Base-by-base conservation (phyloP, 2,329 filamentous ascomycete species). In the Phialemoniopsis sp. region DNA sequence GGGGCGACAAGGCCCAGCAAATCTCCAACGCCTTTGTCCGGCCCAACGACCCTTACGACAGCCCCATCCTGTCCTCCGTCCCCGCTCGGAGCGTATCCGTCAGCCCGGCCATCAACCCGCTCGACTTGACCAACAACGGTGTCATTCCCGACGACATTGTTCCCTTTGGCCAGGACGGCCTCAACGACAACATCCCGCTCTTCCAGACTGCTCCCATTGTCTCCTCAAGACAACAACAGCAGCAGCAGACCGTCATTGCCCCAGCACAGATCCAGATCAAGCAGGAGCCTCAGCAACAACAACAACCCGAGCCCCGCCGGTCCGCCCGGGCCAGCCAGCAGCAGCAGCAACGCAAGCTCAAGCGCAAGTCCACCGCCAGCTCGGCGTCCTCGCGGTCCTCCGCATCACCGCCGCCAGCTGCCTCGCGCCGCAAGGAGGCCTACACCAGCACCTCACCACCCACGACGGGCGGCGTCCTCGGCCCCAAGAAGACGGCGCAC, bases 401-500 rank as follows among this genome's bases (percentile, higher is more conserved):
- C 3, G 34, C 47, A 13, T 48, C 51, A 2, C 46, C 50, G 10
- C 46, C 51, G 4, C 43, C 46, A 13, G 28, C 38, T 32, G 19
- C 21, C 37, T 29, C 36, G 17, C 21, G 21, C 38, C 37, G 36
- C 38, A 29, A 21, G 13, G 30, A 38, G 37, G 18, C 16, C 37
- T 16, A 29, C 41, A 16, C 30, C 42, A 31, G 33, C 16, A 34
- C 21, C 31, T 36, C 37, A 21, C 42, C 43, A 3, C 39, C 47
- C n/a, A 45, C 50, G 17, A 26, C 21, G 48, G 39, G 4, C 21
- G 21, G 21, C 21, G 21, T 26, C 21, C 21, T 26, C 21, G 21
- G 21, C 6, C 58, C 54, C 17, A 89, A 88, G 67, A 90, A 89
- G 68, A 85, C 85, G 26, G 84, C 86, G 8, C 87, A 91, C 64